These are phyloP conservation scores for Kickxella alabastrina DNA, from an alignment of 192 early-diverging fungal species.

Conservation along the genomic window DNA sequence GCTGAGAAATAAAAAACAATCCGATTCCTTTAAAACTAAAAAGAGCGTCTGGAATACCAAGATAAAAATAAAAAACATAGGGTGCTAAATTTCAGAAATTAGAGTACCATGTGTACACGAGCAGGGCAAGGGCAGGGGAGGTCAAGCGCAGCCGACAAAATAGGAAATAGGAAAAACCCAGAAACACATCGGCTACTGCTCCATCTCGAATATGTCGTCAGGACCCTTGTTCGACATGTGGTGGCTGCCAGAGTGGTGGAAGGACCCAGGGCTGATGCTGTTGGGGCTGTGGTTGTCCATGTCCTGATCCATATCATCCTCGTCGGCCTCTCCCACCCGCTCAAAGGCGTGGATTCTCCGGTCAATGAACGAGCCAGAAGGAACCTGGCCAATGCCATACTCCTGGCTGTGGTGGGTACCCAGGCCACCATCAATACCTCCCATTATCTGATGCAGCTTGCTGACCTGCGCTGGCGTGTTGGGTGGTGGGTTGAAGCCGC, in stretches of 20 bases:
- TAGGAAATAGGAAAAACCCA: too few relatives aligned
- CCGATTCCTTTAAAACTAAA: not conserved
- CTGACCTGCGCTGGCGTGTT: slow-evolving; percentile 28
- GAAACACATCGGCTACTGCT: slow-evolving; percentile 4
- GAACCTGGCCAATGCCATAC: slow-evolving; percentile 10
- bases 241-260: slow-evolving; percentile 4
- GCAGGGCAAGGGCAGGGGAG: too few relatives aligned
- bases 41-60: not conserved
- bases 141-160: too few relatives aligned
- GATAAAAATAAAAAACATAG: not conserved
- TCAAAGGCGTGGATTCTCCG: slow-evolving; percentile 12
- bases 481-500: slow-evolving; percentile 24
- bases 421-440: slow-evolving; percentile 1
- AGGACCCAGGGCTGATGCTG: slow-evolving; percentile 16
- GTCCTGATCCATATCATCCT: slow-evolving; percentile 13
- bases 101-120: too few relatives aligned
- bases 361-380: slow-evolving; percentile 21
- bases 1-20: not conserved
- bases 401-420: not conserved
- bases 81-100: too few relatives aligned
- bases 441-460: slow-evolving; percentile 22
- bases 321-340: slow-evolving; percentile 14
- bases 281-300: slow-evolving; percentile 11
- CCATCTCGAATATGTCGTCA: slow-evolving; percentile 33
- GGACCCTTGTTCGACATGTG: slow-evolving; percentile 8